These are phyloP conservation scores for apple (Malus domestica) DNA, from an alignment of 306 rosid species.

Conservation along the genomic window ASM211411v1 NC_041799.1:30365001-30365500, in stretches of 20 bases:
- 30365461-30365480: neutral
- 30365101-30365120: neutral
- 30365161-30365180: neutral
- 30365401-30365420: constrained; percentile 47
- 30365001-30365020: neutral
- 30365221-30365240: constrained; percentile 9
- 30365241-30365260: neutral
- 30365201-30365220: neutral
- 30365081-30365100: neutral
- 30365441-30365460: constrained; percentile 35
- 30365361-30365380: constrained; percentile 83
- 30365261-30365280: constrained; percentile 60
- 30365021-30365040: too few species aligned
- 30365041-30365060: too few species aligned
- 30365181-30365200: neutral
- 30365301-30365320: constrained; percentile 63
- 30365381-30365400: constrained; percentile 34
- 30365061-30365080: neutral
- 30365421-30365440: constrained; percentile 30
- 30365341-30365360: constrained; percentile 71
- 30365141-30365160: neutral
- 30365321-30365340: constrained; percentile 47
- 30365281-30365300: constrained; percentile 58
- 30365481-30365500: too few species aligned
- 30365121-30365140: neutral